Evolutionary conservation across 495 filamentous ascomycete genomes (phyloP), one percentile per base, ranked within the genome.

Genomic region (Sabuloglossum arenarium): DNA sequence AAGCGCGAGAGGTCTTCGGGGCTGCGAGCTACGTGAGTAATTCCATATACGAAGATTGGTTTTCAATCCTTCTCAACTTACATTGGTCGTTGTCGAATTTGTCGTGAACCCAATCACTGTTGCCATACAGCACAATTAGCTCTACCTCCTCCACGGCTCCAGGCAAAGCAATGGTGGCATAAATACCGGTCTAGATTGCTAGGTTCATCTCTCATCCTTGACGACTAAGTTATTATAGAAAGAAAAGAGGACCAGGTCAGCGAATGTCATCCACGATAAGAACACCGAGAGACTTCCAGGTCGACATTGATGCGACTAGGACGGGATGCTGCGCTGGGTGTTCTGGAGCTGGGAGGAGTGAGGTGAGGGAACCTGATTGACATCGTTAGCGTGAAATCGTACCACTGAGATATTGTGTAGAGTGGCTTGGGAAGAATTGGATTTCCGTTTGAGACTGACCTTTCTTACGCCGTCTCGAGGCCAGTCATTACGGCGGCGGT

Each of bases 291-390:
- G 47, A 23, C 47, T 51, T 51, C 47, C 47, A 51, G 47, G 47
- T 51, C 47, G 47, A 51, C 47, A 1, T 51, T 51, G 47, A 30
- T 29, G 47, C 47, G 47, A 51, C 47, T 28, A 51, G 47, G 47
- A 51, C 25, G 23, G 23, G 12, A 28, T 51, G 47, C 47, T 51
- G 47, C 28, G 28, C 1, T 3, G 47, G 25, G 47, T 51, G 47
- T 51, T 51, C 47, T 51, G 23, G 16, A 51, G 47, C 47, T 51
- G 47, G 47, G 47, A 51, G 47, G 47, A 51, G 47, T 51, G 25
- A 51, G 47, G 47, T 51, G 47, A 30, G 9, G 47, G 47, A 51
- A 51, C 47, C 47, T 51, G 25, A 12, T 30, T 27, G 47, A 29
- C 4, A 21, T 16, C 1, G 47, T 51, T 51, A 29, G 47, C 23